Base-by-base conservation (phyloP, 352 stramenopile species). In the Globisporangium cystogenes region DNA sequence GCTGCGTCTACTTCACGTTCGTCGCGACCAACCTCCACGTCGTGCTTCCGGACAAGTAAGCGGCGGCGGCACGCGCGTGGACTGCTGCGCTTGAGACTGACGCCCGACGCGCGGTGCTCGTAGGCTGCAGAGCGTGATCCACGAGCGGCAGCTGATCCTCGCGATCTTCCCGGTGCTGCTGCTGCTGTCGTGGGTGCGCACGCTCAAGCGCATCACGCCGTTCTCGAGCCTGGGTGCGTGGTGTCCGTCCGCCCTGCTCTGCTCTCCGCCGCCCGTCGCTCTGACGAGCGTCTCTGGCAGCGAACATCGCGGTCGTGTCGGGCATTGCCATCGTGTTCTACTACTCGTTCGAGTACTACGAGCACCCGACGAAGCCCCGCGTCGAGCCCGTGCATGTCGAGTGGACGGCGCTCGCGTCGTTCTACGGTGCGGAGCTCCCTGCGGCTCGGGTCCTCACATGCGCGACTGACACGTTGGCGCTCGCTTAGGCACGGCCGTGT, bases 1-100 rank as follows among this genome's bases (percentile, higher is more conserved):
- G 81, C 65, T 92, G 81, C 35, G 78, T 92, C 33, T 92, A 89
- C 59, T 92, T 92, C 52, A 87, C 81, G 5, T 88, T 92, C 43
- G 72, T 92, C n/a, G 81, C 78, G 12, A 90, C 78, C 1, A 92
- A 92, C 51, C 76, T 92, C 59, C 76, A 89, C 64, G 79, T 83
- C 21, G 72, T 92, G 1, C 55, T 92, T 6, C 76, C 82, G 0
- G 54, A 78, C 49, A 71, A 68, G 79, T 88, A 60, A 27, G 60
- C 5, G 26, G 2, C 26, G 49, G 4, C n/a, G 20, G 0, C 18
- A 18, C 26, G 26, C 26, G 26, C 7, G n/a, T n/a, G 14, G 24
- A 6, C 2, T 57, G 2, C 23, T 33, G 11, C 8, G 4, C 10
- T 18, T 4, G 15, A 18, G 4, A 20, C 33, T 50, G 23, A 41